Evolutionary conservation across 768 basidiomycete genomes (phyloP).

Genomic region (Phaeotremella fagi): DNA sequence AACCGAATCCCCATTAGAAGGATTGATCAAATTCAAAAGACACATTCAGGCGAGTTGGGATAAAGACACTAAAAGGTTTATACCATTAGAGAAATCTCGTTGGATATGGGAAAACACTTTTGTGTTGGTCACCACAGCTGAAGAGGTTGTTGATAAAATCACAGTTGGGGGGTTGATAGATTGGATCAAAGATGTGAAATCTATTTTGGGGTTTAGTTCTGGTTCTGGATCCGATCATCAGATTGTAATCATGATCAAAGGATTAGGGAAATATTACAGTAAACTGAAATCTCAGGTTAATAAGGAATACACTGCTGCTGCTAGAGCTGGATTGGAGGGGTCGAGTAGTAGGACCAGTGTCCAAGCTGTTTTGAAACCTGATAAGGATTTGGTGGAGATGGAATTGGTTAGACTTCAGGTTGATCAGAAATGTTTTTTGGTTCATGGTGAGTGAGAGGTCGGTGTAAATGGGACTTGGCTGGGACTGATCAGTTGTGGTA

Average conservation of each 20-base stretch:
- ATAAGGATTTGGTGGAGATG: conserved; percentile 35
- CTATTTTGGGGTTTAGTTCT: conserved; percentile 12
- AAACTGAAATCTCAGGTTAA: conserved; percentile 33
- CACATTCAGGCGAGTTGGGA: conserved; percentile 37
- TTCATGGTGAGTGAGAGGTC: conserved; percentile 35
- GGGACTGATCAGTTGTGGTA: not conserved
- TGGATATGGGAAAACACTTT: conserved; percentile 37
- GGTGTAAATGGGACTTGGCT: not conserved
- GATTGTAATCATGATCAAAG: conserved; percentile 43
- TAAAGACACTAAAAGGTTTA: conserved; percentile 21
- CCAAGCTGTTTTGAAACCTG: not conserved
- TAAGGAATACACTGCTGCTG: conserved; percentile 30
- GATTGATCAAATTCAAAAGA: conserved; percentile 38
- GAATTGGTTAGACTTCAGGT: conserved; percentile 44
- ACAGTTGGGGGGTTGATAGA: conserved; percentile 8
- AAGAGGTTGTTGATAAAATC: conserved; percentile 36
- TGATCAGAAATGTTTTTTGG: conserved; percentile 34
- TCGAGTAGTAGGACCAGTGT: not conserved
- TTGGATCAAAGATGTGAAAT: conserved; percentile 24
- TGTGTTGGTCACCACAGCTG: conserved; percentile 35
- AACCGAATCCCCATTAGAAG: conserved; percentile 15
- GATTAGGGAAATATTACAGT: conserved; percentile 36
- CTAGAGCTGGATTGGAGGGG: conserved; percentile 28
- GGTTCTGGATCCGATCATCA: conserved; percentile 15
- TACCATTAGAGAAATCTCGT: conserved; percentile 18